phyloP scores from a whole-genome alignment of 495 filamentous ascomycete species.

The Jackrogersella multiformis region DNA sequence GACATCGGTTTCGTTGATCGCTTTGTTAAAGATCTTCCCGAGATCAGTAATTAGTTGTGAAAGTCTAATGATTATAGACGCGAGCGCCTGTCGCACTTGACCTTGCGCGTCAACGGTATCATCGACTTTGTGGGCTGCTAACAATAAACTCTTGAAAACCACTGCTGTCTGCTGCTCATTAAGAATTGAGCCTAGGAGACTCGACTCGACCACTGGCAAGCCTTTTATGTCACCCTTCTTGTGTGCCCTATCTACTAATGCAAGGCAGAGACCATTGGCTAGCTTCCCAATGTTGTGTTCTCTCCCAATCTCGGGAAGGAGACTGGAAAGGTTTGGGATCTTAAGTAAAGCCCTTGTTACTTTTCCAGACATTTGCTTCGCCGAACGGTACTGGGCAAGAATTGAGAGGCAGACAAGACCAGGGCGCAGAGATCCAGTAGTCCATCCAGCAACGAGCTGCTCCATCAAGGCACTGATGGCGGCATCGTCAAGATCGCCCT shows the following conservation, averaged over 20 bases:
- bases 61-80: conserved; percentile 69
- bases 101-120: conserved; percentile 56
- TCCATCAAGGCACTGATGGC: conserved; percentile 85
- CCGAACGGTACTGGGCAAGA: conserved; percentile 75
- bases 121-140: conserved; percentile 62
- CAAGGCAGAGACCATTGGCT: conserved; percentile 73
- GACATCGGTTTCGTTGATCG: conserved; percentile 68
- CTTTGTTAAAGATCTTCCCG: conserved; percentile 67
- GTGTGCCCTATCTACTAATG: conserved; percentile 69
- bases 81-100: conserved; percentile 68
- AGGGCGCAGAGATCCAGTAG: conserved; percentile 70
- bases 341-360: conserved; percentile 75
- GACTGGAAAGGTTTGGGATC: conserved; percentile 64
- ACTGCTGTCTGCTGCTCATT: conserved; percentile 67
- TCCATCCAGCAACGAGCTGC: conserved; percentile 79
- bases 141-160: conserved; percentile 69
- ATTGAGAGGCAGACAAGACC: conserved; percentile 85
- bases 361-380: conserved; percentile 72
- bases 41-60: conserved; percentile 60
- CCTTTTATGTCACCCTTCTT: conserved; percentile 66
- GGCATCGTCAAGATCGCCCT: conserved; percentile 76
- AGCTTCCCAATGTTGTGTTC: conserved; percentile 77
- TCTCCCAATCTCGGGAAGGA: conserved; percentile 67
- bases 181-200: conserved; percentile 70
- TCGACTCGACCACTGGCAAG: conserved; percentile 65